These are phyloP conservation scores for Cercophora sp. DNA, from an alignment of 495 filamentous ascomycete genomes.

Conservation along the genomic window DNA sequence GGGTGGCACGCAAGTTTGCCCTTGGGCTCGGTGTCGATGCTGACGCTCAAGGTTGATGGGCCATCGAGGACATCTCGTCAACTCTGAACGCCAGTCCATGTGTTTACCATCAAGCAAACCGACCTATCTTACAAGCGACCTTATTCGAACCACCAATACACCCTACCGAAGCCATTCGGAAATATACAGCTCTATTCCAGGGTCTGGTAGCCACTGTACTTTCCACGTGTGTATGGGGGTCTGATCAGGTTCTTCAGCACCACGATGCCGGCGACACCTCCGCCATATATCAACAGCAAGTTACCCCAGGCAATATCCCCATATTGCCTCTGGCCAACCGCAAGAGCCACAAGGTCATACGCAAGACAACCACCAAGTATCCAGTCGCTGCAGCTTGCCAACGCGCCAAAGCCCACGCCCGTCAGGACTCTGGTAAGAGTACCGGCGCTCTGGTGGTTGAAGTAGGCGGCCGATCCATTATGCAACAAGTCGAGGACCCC, in stretches of 20 bases:
- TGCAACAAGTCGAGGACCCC: conserved; percentile 50
- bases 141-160: too few relatives aligned
- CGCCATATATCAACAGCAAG: conserved; percentile 43
- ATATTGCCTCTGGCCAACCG: conserved; percentile 40
- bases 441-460: conserved; percentile 35
- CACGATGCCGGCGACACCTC: conserved; percentile 45
- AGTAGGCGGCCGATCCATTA: conserved; percentile 48
- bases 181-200: too few relatives aligned
- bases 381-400: conserved; percentile 44
- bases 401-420: conserved; percentile 40
- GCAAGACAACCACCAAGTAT: conserved; percentile 51
- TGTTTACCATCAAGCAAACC: too few relatives aligned
- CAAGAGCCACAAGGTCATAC: conserved; percentile 47
- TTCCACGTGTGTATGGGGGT: conserved; percentile 31
- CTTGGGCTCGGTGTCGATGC: conserved; percentile 21
- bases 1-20: conserved; percentile 70
- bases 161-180: too few relatives aligned
- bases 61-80: background rate
- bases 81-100: background rate
- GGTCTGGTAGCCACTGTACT: background rate
- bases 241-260: conserved; percentile 43
- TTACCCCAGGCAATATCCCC: conserved; percentile 37
- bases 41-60: background rate
- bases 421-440: conserved; percentile 44
- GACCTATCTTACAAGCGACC: too few relatives aligned